phyloP scores from a whole-genome alignment of 495 filamentous ascomycete genomes.

The Copromyces sp. region DNA sequence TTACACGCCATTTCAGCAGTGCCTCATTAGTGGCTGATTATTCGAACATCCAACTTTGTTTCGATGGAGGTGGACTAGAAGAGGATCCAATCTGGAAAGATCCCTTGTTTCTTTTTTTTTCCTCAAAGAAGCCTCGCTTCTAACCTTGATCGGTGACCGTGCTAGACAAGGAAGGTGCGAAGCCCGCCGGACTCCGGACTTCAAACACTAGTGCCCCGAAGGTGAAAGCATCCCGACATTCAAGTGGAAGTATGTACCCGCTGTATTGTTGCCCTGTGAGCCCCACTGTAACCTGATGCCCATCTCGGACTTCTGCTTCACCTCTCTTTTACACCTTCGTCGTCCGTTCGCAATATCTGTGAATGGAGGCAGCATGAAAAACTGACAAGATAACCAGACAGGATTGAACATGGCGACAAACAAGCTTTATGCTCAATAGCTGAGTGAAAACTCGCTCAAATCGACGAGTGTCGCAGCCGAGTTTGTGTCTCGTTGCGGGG shows the following conservation, averaged over 20 bases:
- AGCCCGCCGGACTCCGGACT: background rate
- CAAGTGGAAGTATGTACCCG: background rate
- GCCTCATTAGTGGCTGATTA: background rate
- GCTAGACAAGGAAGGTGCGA: background rate
- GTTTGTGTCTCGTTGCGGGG: background rate
- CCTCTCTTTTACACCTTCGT: background rate
- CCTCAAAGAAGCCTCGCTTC: background rate
- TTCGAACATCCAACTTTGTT: background rate
- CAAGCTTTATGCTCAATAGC: background rate
- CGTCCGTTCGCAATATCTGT: background rate
- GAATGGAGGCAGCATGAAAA: background rate
- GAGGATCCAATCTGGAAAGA: background rate
- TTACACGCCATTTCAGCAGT: background rate
- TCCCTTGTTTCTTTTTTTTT: background rate
- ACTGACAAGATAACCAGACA: background rate
- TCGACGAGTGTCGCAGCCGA: background rate
- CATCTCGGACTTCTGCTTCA: background rate
- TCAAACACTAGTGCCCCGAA: background rate
- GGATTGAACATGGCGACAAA: background rate
- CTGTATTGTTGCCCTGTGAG: background rate
- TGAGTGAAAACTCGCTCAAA: background rate
- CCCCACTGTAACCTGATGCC: background rate
- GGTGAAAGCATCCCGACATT: background rate
- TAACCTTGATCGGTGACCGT: background rate
- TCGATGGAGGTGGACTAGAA: background rate